A percentile compares a stretch with the other conserved stretches of the same genome.
Conservation (phyloP, 2,329 filamentous ascomycete species). For the Penicillium sp. region DNA sequence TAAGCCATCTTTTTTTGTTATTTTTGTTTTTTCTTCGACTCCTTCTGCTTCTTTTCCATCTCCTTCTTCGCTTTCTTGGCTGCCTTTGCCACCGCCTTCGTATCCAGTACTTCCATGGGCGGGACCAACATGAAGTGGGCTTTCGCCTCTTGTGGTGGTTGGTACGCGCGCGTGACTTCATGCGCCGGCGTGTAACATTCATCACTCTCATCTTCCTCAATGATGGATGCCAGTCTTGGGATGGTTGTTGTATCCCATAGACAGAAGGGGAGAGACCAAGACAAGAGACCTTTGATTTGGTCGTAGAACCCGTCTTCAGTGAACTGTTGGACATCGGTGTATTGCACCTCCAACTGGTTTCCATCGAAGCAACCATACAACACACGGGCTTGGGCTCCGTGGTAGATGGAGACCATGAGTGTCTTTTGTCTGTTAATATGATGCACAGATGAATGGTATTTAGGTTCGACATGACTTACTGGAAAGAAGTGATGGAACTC, state of each 20-base stretch:
- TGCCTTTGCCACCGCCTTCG: neutral
- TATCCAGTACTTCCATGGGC: neutral
- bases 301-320: neutral
- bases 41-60: neutral
- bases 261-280: conserved; percentile 3
- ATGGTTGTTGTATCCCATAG: conserved; percentile 1
- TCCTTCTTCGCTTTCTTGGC: neutral
- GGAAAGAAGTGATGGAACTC: conserved; percentile 1
- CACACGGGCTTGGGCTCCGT: conserved; percentile 9
- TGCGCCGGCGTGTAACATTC: neutral
- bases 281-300: neutral
- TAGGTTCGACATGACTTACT: neutral
- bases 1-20: neutral
- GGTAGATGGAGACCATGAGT: conserved; percentile 5
- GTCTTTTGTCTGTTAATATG: neutral
- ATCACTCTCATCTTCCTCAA: neutral
- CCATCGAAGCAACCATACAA: conserved; percentile 4
- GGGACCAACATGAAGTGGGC: neutral
- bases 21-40: neutral
- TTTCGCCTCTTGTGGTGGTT: neutral
- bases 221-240: neutral
- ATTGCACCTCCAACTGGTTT: conserved; percentile 3
- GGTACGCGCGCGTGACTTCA: neutral
- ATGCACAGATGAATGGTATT: neutral
- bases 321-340: conserved; percentile 4